Base-by-base conservation (phyloP, 148 eudicot species). In the Persicaria tinctoria region DNA sequence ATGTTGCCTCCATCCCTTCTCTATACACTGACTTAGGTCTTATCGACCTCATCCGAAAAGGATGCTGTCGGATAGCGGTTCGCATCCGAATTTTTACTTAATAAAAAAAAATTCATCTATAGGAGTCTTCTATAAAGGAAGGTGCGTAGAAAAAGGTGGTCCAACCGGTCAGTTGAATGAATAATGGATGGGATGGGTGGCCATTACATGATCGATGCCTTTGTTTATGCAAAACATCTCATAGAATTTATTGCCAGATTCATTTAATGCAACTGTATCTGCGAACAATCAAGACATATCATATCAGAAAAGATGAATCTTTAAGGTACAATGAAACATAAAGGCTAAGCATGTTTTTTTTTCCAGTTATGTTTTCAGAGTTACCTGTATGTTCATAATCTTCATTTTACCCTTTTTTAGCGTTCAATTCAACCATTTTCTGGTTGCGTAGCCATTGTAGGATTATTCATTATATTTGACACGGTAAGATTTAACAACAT, bases 361-460 rank as follows among this genome's bases (percentile, higher is more conserved):
- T 78, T 68, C 53, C 81, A 60, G 78, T 62, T 62, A 59, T 51
- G 73, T 60, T 66, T 55, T 83, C 59, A 53, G 75, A 82, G 60
- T 75, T 77, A 74, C 85, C 90, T 27, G 79, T 74, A 78, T 73
- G 77, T 45, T 76, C 83, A 73, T 77, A 80, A 79, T 76, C 70
- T 48, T 85, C 86, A 76, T 79, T 79, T 51, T 55, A 73, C 54
- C 56, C 80, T 81, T 80, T 82, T 66, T 41, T n/a, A 68, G 73
- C 60, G 66, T 73, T 77, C 32, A 80, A 70, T 44, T 73, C 75
- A 53, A 23, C 83, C 83, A 76, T 84, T 81, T 75, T 83, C 87
- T 46, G 79, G 44, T 51, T 78, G 81, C 44, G 80, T 68, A 79
- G 90, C 88, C 97, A 93, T 93, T 74, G 78, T 74, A 73, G 72